Percentiles rank a stretch among this genome's conserved stretches.
Conservation (phyloP, 2,329 filamentous ascomycete genomes). For the Lachnellula suecica region DNA sequence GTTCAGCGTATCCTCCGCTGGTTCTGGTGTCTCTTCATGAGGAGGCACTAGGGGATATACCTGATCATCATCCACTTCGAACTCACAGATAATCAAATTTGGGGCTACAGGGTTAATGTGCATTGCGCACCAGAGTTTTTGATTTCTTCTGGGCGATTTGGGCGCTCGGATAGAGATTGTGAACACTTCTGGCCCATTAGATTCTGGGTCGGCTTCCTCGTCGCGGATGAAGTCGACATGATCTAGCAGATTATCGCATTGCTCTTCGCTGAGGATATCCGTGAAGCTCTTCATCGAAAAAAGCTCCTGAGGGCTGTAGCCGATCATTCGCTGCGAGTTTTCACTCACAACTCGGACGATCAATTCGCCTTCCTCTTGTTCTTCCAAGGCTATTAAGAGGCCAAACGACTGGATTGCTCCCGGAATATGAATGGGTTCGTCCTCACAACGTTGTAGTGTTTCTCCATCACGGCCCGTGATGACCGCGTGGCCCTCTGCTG, state of each 20-base stretch:
- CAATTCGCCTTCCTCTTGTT: slow-evolving; percentile 67
- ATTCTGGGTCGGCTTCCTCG: slow-evolving; percentile 71
- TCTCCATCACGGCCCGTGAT: slow-evolving; percentile 76
- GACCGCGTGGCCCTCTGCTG: slow-evolving; percentile 76
- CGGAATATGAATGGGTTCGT: slow-evolving; percentile 87
- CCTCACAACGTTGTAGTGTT: slow-evolving; percentile 77
- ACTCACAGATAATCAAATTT: slow-evolving; percentile 80
- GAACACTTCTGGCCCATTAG: slow-evolving; percentile 84
- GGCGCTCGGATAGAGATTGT: slow-evolving; percentile 69
- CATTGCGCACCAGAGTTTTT: slow-evolving; percentile 85
- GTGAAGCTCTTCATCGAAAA: slow-evolving; percentile 75
- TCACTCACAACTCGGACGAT: slow-evolving; percentile 76
- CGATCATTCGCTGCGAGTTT: slow-evolving; percentile 73
- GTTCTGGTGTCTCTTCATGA: slow-evolving; percentile 58
- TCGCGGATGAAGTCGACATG: slow-evolving; percentile 87
- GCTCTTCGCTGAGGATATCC: slow-evolving; percentile 82
- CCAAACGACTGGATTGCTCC: slow-evolving; percentile 82
- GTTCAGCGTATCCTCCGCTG: slow-evolving; percentile 71
- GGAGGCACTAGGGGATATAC: slow-evolving; percentile 65
- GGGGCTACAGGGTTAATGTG: slow-evolving; percentile 70
- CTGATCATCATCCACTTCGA: slow-evolving; percentile 79
- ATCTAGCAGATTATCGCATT: slow-evolving; percentile 79
- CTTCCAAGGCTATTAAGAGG: slow-evolving; percentile 70
- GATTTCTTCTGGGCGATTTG: slow-evolving; percentile 39
- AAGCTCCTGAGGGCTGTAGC: slow-evolving; percentile 73